Percentiles rank a stretch among this genome's conserved stretches.
Conservation (phyloP, 2,329 filamentous ascomycete species). For the Diplocarpon mali region DNA sequence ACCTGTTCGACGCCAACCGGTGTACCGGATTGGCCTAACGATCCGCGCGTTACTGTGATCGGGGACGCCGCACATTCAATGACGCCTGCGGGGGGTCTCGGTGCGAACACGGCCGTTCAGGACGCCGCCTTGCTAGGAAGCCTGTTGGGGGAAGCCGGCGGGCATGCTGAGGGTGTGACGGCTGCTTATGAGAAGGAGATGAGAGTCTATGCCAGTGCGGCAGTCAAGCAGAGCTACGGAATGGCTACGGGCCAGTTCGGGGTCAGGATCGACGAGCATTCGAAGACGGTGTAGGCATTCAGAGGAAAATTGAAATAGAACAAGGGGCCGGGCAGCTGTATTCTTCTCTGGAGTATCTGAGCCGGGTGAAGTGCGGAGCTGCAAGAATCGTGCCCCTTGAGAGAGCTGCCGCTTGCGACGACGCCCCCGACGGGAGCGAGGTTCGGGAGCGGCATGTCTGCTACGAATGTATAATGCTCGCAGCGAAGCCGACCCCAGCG, state of each 20-base stretch:
- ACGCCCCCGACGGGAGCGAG: no score
- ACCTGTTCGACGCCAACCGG: constrained; percentile 49
- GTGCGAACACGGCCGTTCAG: constrained; percentile 45
- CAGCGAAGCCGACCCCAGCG: no score
- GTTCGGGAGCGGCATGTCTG: no score
- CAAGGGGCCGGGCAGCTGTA: no score
- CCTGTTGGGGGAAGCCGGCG: constrained; percentile 40
- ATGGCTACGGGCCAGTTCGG: constrained; percentile 35
- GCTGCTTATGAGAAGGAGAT: constrained; percentile 51
- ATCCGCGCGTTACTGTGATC: constrained; percentile 45
- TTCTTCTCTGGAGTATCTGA: no score
- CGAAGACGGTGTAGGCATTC: constrained; percentile 13
- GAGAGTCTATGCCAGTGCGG: constrained; percentile 46
- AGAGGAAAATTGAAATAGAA: no score
- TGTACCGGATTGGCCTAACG: constrained; percentile 48
- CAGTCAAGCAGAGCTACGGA: constrained; percentile 43
- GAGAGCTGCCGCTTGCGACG: no score
- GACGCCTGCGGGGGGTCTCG: constrained; percentile 45
- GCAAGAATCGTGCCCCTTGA: no score
- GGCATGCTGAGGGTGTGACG: constrained; percentile 40
- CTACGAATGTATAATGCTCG: no score
- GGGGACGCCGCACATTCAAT: constrained; percentile 48
- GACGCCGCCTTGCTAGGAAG: constrained; percentile 44
- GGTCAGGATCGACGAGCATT: constrained; percentile 35
- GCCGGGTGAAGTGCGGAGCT: no score